phyloP scores from a whole-genome alignment of 2,329 filamentous ascomycete species.

The Plectosphaerella sp. region DNA sequence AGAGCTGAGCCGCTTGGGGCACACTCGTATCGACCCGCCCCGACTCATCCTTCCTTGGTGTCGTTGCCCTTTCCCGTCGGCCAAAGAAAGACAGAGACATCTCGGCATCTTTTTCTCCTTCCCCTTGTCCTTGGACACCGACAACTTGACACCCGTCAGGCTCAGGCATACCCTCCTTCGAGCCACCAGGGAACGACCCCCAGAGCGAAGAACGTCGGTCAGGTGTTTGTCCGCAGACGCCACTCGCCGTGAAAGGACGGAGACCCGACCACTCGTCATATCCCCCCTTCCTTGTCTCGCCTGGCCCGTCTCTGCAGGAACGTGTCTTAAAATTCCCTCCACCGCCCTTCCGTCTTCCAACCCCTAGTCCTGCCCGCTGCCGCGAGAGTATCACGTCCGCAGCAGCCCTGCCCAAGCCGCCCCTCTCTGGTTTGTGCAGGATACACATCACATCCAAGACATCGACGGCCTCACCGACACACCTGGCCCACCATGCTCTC shows the following conservation, averaged over 20 bases:
- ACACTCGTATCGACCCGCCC: background rate
- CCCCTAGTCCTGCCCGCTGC: no score
- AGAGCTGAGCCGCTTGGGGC: background rate
- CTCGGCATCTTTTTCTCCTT: conserved; percentile 17
- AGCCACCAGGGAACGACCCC: background rate
- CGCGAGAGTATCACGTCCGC: no score
- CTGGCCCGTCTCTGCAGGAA: conserved; percentile 18
- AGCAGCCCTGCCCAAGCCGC: no score
- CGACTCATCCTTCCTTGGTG: background rate
- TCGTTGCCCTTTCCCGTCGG: background rate
- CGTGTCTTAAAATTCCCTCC: conserved; percentile 23
- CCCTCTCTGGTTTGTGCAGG: background rate
- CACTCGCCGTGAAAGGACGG: background rate
- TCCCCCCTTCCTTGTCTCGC: background rate
- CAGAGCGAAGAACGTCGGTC: background rate
- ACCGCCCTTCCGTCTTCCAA: conserved; percentile 9
- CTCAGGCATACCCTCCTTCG: background rate
- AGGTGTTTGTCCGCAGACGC: conserved; percentile 1
- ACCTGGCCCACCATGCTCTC: conserved; percentile 52
- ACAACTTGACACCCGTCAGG: background rate
- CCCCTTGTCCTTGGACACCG: background rate
- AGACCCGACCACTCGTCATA: conserved; percentile 11
- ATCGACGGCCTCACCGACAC: conserved; percentile 1
- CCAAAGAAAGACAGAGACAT: conserved; percentile 26
- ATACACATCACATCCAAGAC: conserved; percentile 11